Conservation (phyloP, 306 rosid species). For the Lathyrus tuberosus region DNA sequence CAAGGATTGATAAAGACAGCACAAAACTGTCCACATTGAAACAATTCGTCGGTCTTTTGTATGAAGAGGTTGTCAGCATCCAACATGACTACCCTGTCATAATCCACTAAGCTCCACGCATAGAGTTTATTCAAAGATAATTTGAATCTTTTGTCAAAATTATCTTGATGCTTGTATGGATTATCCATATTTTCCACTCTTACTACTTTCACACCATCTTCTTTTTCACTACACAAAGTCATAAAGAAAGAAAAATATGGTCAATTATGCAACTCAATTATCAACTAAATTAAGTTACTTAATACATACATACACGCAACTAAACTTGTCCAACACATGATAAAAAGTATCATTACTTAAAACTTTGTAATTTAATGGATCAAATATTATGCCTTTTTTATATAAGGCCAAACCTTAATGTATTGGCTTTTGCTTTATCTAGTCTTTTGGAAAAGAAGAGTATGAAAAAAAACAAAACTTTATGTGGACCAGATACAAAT, state of each 20-base stretch:
- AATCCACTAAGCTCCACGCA: conserved; percentile 84
- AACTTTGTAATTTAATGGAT: neutral
- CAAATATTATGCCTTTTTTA: conserved; percentile 1
- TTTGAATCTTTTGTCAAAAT: conserved; percentile 75
- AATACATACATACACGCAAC: neutral
- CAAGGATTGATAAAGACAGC: conserved; percentile 93
- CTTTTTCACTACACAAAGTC: conserved; percentile 56
- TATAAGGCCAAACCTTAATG: neutral
- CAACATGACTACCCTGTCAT: conserved; percentile 87
- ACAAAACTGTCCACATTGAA: conserved; percentile 88
- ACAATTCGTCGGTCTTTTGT: conserved; percentile 71
- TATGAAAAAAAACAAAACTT: neutral
- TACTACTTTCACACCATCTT: conserved; percentile 88
- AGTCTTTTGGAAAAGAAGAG: conserved; percentile 7
- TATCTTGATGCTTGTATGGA: conserved; percentile 67
- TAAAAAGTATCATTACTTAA: neutral
- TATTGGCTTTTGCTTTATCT: neutral
- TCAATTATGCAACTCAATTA: conserved; percentile 23
- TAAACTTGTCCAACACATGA: conserved; percentile 2
- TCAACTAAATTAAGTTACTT: neutral
- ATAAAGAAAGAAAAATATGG: neutral
- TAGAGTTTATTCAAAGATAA: conserved; percentile 80
- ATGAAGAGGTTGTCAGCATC: conserved; percentile 93
- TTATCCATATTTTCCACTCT: conserved; percentile 80
- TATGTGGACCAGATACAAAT: no score